Percentiles rank a stretch among this genome's conserved stretches.
These are phyloP conservation scores for Achaetomium macrosporum DNA, from an alignment of 2,329 filamentous ascomycete genomes.

Conservation along the genomic window DNA sequence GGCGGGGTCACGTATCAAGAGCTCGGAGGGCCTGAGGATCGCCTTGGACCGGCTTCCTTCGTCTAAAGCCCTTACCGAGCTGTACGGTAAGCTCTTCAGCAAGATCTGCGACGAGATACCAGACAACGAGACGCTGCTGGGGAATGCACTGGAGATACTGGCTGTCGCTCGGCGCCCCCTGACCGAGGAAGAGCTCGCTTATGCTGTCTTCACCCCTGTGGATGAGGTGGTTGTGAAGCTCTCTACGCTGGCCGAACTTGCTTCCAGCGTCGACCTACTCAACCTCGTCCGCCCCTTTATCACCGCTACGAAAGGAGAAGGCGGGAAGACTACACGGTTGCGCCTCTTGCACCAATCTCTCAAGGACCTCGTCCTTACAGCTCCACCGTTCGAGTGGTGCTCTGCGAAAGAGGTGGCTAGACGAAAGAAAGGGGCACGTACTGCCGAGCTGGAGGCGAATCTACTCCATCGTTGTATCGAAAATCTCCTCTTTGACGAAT, in stretches of 20 bases:
- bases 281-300: neutral
- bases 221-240: neutral
- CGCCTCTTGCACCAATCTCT: slow-evolving; percentile 1
- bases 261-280: neutral
- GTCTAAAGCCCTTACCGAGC: neutral
- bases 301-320: neutral
- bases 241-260: neutral
- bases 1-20: neutral
- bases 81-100: neutral
- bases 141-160: neutral
- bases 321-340: neutral
- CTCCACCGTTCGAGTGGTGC: neutral
- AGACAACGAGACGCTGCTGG: neutral
- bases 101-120: neutral
- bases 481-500: neutral
- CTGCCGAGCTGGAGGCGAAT: neutral
- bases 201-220: neutral
- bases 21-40: neutral
- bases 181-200: neutral
- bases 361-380: neutral
- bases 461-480: neutral
- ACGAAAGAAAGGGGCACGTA: neutral
- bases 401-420: neutral
- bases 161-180: neutral
- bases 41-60: neutral